A percentile compares a stretch with the other conserved stretches of the same genome.
phyloP scores from a whole-genome alignment of 2,329 filamentous ascomycete genomes.

The Paecilomyces fulvus region DNA sequence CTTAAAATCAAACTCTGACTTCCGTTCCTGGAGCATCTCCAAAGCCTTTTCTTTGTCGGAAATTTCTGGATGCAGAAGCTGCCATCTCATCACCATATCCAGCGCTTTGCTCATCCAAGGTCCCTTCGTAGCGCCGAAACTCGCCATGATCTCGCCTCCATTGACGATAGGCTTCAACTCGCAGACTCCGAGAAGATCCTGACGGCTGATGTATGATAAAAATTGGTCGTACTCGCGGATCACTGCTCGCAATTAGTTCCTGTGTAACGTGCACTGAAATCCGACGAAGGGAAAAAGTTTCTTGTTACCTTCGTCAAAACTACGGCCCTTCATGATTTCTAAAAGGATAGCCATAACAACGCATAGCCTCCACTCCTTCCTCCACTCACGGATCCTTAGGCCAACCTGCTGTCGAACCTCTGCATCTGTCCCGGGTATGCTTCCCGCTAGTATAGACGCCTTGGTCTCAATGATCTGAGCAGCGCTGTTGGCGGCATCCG shows the following conservation, averaged over 20 bases:
- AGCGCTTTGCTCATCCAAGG: conserved; percentile 78
- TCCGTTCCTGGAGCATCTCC: conserved; percentile 48
- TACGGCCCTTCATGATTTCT: conserved; percentile 26
- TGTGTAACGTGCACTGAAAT: conserved; percentile 20
- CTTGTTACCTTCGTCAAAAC: conserved; percentile 23
- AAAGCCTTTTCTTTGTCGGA: conserved; percentile 53
- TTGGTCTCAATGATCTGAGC: conserved; percentile 57
- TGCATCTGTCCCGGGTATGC: conserved; percentile 19
- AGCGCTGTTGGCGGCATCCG: conserved; percentile 55
- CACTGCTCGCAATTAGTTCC: conserved; percentile 24
- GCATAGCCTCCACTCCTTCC: conserved; percentile 32
- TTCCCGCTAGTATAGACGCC: conserved; percentile 17
- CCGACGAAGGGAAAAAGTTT: background rate
- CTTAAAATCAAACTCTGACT: conserved; percentile 40
- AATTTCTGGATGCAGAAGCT: conserved; percentile 66
- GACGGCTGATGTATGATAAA: conserved; percentile 42
- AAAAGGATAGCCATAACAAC: conserved; percentile 32
- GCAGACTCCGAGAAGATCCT: conserved; percentile 44
- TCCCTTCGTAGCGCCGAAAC: conserved; percentile 56
- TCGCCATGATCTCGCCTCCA: conserved; percentile 62
- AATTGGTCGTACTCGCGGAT: conserved; percentile 47
- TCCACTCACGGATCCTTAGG: conserved; percentile 26
- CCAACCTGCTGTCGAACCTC: conserved; percentile 31
- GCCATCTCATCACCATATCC: conserved; percentile 77
- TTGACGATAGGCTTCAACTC: conserved; percentile 59